Evolutionary conservation across 257 asterid species (phyloP).

Genomic region (Lycium ferocissimum): DNA sequence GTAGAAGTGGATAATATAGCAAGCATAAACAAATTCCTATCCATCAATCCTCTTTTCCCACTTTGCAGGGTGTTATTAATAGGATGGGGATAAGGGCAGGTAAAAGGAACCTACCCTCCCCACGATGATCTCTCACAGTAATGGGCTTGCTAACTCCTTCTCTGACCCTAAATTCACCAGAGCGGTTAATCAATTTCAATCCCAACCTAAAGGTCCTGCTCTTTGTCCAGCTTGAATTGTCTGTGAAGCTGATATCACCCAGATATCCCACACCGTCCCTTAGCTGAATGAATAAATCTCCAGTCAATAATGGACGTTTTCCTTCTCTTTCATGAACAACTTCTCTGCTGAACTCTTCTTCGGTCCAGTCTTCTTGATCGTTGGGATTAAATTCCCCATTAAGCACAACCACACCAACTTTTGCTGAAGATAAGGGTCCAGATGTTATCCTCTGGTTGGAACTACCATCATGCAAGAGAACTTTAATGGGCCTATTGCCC

Average conservation of each 20-base stretch:
- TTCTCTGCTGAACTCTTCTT: constrained; percentile 53
- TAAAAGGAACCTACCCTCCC: constrained; percentile 67
- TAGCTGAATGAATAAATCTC: constrained; percentile 56
- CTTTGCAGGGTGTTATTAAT: not conserved
- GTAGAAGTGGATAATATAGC: constrained; percentile 15
- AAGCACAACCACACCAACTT: constrained; percentile 61
- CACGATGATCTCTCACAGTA: constrained; percentile 90
- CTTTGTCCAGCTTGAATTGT: constrained; percentile 91
- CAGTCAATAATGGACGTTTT: constrained; percentile 79
- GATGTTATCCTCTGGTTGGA: constrained; percentile 50
- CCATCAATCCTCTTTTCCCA: not conserved
- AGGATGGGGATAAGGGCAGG: not conserved
- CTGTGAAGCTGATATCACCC: constrained; percentile 73
- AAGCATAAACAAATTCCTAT: not conserved
- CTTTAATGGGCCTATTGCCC: constrained; percentile 44
- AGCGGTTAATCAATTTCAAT: constrained; percentile 40
- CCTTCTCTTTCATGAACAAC: constrained; percentile 73
- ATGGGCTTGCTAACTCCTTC: constrained; percentile 82
- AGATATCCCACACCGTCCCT: constrained; percentile 70
- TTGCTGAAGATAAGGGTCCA: constrained; percentile 64
- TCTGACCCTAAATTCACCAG: constrained; percentile 51
- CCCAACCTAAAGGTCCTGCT: constrained; percentile 84
- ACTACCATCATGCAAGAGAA: constrained; percentile 54
- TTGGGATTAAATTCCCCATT: constrained; percentile 74
- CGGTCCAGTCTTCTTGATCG: constrained; percentile 72